Base-by-base conservation (phyloP, 495 filamentous ascomycete genomes). In the Pyronema domesticum region DNA sequence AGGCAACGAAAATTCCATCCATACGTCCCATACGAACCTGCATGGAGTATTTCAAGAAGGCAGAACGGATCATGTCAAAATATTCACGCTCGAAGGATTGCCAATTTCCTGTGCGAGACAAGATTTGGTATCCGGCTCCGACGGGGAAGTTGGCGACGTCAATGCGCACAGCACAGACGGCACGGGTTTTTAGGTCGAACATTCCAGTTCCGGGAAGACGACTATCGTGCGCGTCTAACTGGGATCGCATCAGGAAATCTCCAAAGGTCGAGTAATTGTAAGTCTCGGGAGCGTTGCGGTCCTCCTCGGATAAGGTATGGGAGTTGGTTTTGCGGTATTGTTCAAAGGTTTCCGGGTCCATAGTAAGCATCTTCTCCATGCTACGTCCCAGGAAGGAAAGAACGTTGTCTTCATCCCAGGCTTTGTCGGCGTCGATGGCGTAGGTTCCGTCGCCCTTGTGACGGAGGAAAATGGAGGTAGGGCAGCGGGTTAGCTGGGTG, bases 1-100 rank as follows among this genome's bases (percentile, higher is more conserved):
- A 96, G 10, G 93, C 93, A n/a, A 95, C 85, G 60, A 95, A 96
- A 48, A 96, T 95, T 49, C 91, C 91, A 58, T 96, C 89, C 91
- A 99, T 99, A 17, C 93, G 80, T 30, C 91, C 91, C 74, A 96
- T 86, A 18, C 91, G 80, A 36, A 89, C 91, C 67, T 99, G 91
- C 19, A 99, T 73, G 5, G 88, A 94, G 65, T 99, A 99, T 62
- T 96, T 96, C 54, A 99, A 71, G 71, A 99, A 94, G 6, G 89
- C 89, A 1, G 86, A 76, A 35, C 91, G 77, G 54, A 94, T 89
- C 89, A 96, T 94, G 64, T 99, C 91, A 64, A 80, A 93, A 68
- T 86, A 95, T 65, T 99, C 93, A 44, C 89, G 80, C 63, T 99
- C 91, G 67, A 80, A 99, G 0, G 87, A 94, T 65, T 94, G 84